These are phyloP conservation scores for Amylostereum chailletii DNA, from an alignment of 1,284 basidiomycete genomes.

Conservation along the genomic window DNA sequence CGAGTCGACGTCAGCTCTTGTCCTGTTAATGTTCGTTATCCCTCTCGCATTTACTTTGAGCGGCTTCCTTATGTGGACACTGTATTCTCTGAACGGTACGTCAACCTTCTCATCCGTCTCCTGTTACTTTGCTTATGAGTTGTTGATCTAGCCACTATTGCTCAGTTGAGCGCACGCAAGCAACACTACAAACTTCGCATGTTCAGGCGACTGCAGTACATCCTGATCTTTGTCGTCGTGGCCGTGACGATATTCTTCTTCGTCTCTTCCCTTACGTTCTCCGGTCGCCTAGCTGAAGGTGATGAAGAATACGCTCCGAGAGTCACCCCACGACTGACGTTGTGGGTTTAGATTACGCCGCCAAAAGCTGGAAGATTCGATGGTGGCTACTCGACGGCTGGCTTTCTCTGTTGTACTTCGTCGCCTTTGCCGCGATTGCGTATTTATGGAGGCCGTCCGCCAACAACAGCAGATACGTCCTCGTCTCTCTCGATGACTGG, in stretches of 20 bases:
- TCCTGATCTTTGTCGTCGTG: conserved; percentile 79
- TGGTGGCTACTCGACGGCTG: conserved; percentile 99
- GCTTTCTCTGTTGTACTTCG: conserved; percentile 78
- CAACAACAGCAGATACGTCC: conserved; percentile 81
- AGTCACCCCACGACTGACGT: background rate
- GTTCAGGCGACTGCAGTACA: conserved; percentile 82
- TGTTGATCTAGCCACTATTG: conserved; percentile 60
- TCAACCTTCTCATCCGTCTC: conserved; percentile 4
- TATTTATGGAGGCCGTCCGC: conserved; percentile 93
- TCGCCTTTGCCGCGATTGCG: conserved; percentile 75
- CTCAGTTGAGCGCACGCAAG: conserved; percentile 75
- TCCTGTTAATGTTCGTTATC: conserved; percentile 82
- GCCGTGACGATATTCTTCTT: conserved; percentile 88
- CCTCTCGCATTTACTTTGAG: conserved; percentile 92
- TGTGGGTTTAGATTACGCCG: conserved; percentile 67
- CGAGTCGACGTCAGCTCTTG: conserved; percentile 75
- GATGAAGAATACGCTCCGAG: conserved; percentile 7
- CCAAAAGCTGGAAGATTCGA: conserved; percentile 86
- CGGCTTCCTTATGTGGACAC: conserved; percentile 92
- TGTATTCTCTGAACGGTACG: conserved; percentile 79
- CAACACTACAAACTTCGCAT: conserved; percentile 82
- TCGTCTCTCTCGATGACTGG: background rate
- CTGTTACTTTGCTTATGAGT: conserved; percentile 4
- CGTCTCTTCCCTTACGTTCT: conserved; percentile 86
- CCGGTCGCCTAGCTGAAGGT: conserved; percentile 86